Evolutionary conservation across 2,329 filamentous ascomycete genomes (phyloP).

Genomic region (Cryphonectria naterciae): DNA sequence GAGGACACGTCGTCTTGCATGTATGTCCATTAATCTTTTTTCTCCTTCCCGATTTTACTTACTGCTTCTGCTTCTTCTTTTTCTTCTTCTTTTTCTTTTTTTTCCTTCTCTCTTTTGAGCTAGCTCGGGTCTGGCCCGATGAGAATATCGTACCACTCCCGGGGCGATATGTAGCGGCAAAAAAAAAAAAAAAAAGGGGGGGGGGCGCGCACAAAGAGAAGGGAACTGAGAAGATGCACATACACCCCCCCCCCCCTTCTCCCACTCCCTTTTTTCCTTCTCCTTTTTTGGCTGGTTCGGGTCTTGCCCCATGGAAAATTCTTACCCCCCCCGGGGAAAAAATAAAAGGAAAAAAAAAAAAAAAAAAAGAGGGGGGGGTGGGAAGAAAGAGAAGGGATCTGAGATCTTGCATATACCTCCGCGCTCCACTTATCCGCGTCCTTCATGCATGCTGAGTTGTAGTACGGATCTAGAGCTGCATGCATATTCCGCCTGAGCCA

Average conservation of each 20-base stretch:
- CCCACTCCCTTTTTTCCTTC: too few relatives aligned
- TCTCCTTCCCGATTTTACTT: neutral
- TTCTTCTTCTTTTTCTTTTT: neutral
- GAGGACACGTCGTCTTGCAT: neutral
- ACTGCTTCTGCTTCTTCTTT: neutral
- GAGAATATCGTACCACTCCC: constrained; percentile 1
- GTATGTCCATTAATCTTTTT: neutral
- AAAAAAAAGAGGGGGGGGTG: too few relatives aligned
- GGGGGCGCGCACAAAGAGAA: too few relatives aligned
- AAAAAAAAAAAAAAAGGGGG: neutral
- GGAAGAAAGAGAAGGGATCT: constrained; percentile 1
- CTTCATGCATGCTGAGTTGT: neutral
- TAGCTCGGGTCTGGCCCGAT: constrained; percentile 14
- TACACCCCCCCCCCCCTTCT: too few relatives aligned
- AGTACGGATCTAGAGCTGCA: neutral
- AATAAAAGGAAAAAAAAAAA: too few relatives aligned
- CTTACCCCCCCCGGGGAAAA: too few relatives aligned
- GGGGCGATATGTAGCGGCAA: neutral
- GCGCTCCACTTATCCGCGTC: neutral
- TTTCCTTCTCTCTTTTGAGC: neutral
- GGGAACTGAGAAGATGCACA: too few relatives aligned
- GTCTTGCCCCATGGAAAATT: too few relatives aligned
- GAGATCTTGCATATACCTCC: neutral
- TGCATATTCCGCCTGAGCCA: neutral
- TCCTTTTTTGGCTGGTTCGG: too few relatives aligned